Evolutionary conservation across 768 basidiomycete species (phyloP), one percentile per base, ranked within the genome.

Genomic region (Mycena albidolilacea): DNA sequence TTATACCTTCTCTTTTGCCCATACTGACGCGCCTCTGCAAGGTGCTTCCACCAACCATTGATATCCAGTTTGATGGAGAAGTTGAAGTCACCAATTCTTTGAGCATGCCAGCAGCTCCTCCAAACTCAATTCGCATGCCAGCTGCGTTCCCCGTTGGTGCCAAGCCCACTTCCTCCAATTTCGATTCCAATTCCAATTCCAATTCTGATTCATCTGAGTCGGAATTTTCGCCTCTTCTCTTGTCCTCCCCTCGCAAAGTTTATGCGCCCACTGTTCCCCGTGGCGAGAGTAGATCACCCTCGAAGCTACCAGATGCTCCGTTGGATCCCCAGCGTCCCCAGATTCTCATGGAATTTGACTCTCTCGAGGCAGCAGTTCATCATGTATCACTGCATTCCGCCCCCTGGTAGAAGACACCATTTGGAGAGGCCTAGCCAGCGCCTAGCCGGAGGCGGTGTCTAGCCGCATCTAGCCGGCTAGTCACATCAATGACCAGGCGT

Each of bases 211-310:
- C 30, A 30, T 30, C 50, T 52, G 50, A 52, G n/a, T 21, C 50
- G n/a, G 50, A 52, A 7, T 52, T 52, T 52, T 19, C n/a, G 7
- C 50, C 50, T n/a, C 11, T 52, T 52, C 50, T n/a, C n/a, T 52
- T n/a, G 7, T 52, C 50, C n/a, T 21, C 50, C 50, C 50, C 50
- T 52, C n/a, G 50, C 50, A 52, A 52, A 52, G 21, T 11, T 52
- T 52, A 52, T 21, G 50, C 50, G n/a, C 50, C 50, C 50, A 52
- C 50, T 52, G 50, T 52, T 52, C 50, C 50, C 21, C 50, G n/a
- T n/a, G 50, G 50, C n/a, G 50, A 52, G 21, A 21, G 19, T 19
- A 6, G 50, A 21, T 52, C 50, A 52, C 50, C 50, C n/a, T 21
- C 50, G 21, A 52, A 52, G 50, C 50, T 52, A 21, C 50, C 50